Evolutionary conservation across 164 flowering plant species (phyloP), one percentile per base, ranked within the genome.

Genomic region (Euptelea pleiosperma): DNA sequence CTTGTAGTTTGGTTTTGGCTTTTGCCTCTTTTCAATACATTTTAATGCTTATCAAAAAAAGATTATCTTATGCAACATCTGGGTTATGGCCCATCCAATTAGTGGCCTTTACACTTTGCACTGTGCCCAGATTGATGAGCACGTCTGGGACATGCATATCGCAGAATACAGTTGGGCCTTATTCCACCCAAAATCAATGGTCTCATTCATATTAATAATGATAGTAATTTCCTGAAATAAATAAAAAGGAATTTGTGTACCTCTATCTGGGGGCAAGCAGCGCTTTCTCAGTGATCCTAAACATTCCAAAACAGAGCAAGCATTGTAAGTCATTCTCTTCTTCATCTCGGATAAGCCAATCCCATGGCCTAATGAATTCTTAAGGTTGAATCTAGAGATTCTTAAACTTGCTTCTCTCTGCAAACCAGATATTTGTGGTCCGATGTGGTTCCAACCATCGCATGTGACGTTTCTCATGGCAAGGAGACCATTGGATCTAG

Each of bases 401-500:
- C 65, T 68, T 68, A 53, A 41, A 33, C 22, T 51, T 19, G 73
- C 67, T 58, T 71, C 80, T 57, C 63, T 60, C 45, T 63, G 73
- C 26, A 78, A 64, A 28, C 34, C 41, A 51, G 71, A 59, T 28
- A 78, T 7, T 41, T 48, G 41, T 18, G 81, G 63, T 39, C 63
- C 68, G 62, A 79, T 15, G 15, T 44, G 59, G 52, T 62, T 79
- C 86, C 80, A 76, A 42, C 78, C 70, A 60, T 61, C 70, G 29
- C 64, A 70, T 1, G 55, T 61, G 48, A 55, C 25, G 24, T 59
- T 62, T 63, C 26, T 72, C 37, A 52, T 51, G 19, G 64, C 60
- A 45, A 65, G 61, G 56, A 72, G 57, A 46, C 69, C 69, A 45
- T 56, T 54, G n/a, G 69, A 64, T 62, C 66, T 51, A 24, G 63